Evolutionary conservation across 1,284 basidiomycete species (phyloP), one percentile per base, ranked within the genome.

Genomic region (Sanghuangporus weigelae): DNA sequence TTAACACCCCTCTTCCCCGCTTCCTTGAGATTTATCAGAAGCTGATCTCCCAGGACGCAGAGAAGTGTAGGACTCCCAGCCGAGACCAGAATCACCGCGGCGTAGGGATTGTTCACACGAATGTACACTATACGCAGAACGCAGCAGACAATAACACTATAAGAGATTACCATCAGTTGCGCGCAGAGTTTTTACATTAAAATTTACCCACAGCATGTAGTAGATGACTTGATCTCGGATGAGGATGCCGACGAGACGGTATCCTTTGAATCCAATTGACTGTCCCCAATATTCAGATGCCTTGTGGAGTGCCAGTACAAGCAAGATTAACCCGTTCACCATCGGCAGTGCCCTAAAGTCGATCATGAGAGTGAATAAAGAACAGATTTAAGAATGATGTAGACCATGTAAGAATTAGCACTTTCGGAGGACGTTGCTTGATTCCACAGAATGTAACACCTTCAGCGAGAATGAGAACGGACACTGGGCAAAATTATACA

Each of bases 221-320:
- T 61, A 55, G 23, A 61, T 5, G 50, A 42, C 59, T 31, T 61
- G 59, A 54, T 61, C 59, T 40, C n/a, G 14, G 16, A 61, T 16
- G 10, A 61, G 50, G 7, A 61, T 51, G 21, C 39, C 44, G 1
- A 61, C 31, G 12, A 61, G 59, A 42, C 8, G 19, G 23, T 35
- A 23, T 1, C 50, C 59, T 11, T 31, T 40, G 50, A 61, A 40
- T 14, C 59, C 59, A 14, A 31, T 11, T 36, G 50, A 40, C 39
- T 3, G 26, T 19, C 36, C 35, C 59, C 59, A 61, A 36, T 31
- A 55, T 7, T 53, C 26, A 10, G 26, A 16, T 21, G 59, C 59
- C 21, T 55, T 53, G 21, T 42, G 55, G 2, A 61, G 12, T 2
- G 59, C 49, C 10, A 61, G 50, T 6, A 16, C 6, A 12, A 61